Conservation (phyloP, 495 filamentous ascomycete species). For the Monascus purpureus region DNA sequence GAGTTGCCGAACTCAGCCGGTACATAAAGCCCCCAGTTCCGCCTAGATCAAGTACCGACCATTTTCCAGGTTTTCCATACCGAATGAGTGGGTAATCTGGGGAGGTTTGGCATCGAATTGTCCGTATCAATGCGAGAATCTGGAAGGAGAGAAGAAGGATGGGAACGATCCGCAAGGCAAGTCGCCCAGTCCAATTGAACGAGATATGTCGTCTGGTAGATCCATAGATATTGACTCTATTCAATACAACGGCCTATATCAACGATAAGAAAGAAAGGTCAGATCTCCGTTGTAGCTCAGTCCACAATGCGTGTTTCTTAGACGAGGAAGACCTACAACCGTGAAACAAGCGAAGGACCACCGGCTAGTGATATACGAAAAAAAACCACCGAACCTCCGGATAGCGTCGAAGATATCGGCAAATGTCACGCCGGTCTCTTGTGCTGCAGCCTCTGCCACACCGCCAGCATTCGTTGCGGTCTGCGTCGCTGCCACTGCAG, state of each 20-base stretch:
- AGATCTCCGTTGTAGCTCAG: constrained; percentile 5
- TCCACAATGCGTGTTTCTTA: too few species aligned
- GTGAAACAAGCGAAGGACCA: constrained; percentile 84
- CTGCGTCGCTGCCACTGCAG: constrained; percentile 7
- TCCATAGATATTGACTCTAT: constrained; percentile 86
- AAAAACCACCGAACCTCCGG: constrained; percentile 66
- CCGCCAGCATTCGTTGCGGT: constrained; percentile 18
- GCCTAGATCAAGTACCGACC: constrained; percentile 57
- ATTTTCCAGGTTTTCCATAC: constrained; percentile 56
- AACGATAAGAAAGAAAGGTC: neutral
- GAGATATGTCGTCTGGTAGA: constrained; percentile 65
- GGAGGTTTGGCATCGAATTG: constrained; percentile 85
- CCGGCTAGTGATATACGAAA: constrained; percentile 81
- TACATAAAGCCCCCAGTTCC: constrained; percentile 57
- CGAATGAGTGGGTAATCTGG: constrained; percentile 57
- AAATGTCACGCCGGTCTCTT: constrained; percentile 18
- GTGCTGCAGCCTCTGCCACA: constrained; percentile 15
- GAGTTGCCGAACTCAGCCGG: constrained; percentile 46
- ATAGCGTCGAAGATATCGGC: constrained; percentile 25
- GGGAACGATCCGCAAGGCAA: constrained; percentile 59
- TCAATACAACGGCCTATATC: constrained; percentile 60
- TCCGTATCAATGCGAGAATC: constrained; percentile 55
- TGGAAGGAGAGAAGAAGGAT: constrained; percentile 63
- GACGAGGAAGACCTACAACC: constrained; percentile 36
- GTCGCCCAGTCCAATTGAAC: constrained; percentile 55